These are phyloP conservation scores for Cruciata laevipes DNA, from an alignment of 257 asterid species.

Conservation along the genomic window DNA sequence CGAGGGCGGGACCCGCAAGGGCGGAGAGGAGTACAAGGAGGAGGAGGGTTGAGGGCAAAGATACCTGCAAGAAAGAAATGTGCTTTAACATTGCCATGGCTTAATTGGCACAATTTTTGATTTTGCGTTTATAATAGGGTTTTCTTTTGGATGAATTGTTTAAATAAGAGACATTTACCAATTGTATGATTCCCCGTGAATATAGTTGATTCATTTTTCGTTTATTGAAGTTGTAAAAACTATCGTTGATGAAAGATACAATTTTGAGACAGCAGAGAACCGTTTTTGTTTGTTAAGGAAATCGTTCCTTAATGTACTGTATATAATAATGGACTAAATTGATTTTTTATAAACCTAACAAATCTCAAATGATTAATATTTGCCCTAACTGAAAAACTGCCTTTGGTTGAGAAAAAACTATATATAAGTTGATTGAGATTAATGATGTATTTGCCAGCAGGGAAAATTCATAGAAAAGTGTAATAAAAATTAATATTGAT, in stretches of 20 bases:
- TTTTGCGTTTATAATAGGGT: too few relatives aligned
- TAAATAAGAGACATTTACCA: too few relatives aligned
- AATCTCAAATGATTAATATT: too few relatives aligned
- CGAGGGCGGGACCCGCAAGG: neutral
- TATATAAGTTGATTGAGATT: too few relatives aligned
- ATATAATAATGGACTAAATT: too few relatives aligned
- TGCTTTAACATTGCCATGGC: constrained; percentile 3
- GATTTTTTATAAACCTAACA: too few relatives aligned
- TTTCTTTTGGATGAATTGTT: neutral
- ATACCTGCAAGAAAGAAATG: constrained; percentile 11
- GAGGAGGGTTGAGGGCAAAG: neutral
- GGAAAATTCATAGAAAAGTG: too few relatives aligned
- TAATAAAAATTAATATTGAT: too few relatives aligned
- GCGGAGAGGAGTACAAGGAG: constrained; percentile 3
- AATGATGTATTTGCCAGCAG: too few relatives aligned
- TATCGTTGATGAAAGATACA: neutral
- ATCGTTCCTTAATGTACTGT: neutral
- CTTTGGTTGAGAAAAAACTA: too few relatives aligned
- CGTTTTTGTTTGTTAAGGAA: neutral
- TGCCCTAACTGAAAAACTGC: too few relatives aligned
- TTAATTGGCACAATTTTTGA: neutral
- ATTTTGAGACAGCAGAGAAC: neutral
- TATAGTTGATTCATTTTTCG: neutral
- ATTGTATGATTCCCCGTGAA: neutral
- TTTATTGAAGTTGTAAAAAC: too few relatives aligned